Conservation (phyloP, 2,329 filamentous ascomycete genomes). For the Colletotrichum ledebouriae region DNA sequence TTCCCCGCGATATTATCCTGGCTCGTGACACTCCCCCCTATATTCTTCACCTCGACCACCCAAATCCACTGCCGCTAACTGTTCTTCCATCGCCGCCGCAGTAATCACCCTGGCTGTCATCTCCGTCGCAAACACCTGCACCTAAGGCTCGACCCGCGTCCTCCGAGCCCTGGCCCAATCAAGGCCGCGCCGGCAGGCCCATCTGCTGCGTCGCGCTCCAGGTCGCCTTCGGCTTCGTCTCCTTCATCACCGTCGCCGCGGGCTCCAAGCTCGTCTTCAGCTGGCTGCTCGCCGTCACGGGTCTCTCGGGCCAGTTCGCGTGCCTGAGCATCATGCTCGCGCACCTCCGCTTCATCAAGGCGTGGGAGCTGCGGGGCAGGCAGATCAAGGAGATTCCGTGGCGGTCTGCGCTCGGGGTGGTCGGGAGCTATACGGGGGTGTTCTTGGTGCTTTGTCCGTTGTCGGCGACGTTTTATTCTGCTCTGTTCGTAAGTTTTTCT, state of each 20-base stretch:
- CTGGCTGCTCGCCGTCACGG: constrained; percentile 77
- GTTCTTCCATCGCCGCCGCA: neutral
- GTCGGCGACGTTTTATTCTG: constrained; percentile 78
- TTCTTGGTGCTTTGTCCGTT: constrained; percentile 81
- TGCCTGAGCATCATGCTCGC: constrained; percentile 19
- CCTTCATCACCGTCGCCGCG: constrained; percentile 74
- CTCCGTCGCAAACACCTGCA: constrained; percentile 81
- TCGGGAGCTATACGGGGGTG: constrained; percentile 86
- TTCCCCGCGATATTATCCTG: too few species aligned
- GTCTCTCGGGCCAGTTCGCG: constrained; percentile 66
- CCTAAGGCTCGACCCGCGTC: constrained; percentile 81
- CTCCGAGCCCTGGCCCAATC: constrained; percentile 80
- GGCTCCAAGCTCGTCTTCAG: constrained; percentile 51
- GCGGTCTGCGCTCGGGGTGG: constrained; percentile 79
- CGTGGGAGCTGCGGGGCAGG: constrained; percentile 78
- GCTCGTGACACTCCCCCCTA: too few species aligned
- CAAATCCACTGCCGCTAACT: neutral
- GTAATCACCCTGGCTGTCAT: constrained; percentile 80
- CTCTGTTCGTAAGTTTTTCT: constrained; percentile 62
- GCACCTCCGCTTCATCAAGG: constrained; percentile 89
- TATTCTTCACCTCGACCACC: neutral
- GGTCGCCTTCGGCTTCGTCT: constrained; percentile 74
- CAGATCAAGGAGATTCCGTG: constrained; percentile 83
- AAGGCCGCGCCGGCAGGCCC: constrained; percentile 78
- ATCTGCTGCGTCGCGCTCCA: constrained; percentile 73